These are phyloP conservation scores for Melaleuca alternifolia DNA, from an alignment of 345 rosid genomes.

Conservation along the genomic window DNA sequence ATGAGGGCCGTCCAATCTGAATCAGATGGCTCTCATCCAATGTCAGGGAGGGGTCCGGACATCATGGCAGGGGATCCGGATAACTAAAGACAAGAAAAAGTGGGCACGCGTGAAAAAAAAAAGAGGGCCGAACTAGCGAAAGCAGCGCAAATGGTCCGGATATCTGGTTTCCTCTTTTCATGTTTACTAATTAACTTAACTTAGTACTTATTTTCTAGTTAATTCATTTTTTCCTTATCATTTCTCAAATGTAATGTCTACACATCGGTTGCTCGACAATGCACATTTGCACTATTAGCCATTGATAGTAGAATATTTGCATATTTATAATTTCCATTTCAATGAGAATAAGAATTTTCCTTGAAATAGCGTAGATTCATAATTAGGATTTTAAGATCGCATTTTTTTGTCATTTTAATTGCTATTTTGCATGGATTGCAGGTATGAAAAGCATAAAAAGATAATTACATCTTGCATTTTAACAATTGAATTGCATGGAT, in stretches of 20 bases:
- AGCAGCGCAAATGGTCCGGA: not conserved
- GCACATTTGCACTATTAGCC: not conserved
- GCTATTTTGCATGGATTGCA: not conserved
- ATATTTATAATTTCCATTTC: not conserved
- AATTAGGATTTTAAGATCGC: not conserved
- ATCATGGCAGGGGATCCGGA: too few relatives aligned
- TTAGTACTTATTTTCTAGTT: not conserved
- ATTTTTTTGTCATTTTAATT: not conserved
- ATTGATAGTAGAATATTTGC: not conserved
- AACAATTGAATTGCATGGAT: too few relatives aligned
- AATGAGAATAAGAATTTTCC: not conserved
- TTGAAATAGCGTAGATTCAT: accelerated
- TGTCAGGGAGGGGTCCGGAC: too few relatives aligned
- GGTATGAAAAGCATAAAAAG: not conserved
- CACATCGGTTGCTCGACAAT: not conserved
- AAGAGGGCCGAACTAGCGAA: not conserved
- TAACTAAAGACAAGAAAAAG: not conserved
- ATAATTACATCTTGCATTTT: not conserved
- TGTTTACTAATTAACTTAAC: too few relatives aligned
- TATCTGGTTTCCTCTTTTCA: too few relatives aligned
- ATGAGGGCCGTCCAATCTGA: too few relatives aligned
- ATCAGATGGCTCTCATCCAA: too few relatives aligned
- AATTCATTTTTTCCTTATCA: not conserved
- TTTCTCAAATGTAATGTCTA: not conserved
- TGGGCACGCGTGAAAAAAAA: not conserved